Base-by-base conservation (phyloP, 2,329 filamentous ascomycete species). In the Penicillium oxalicum region DNA sequence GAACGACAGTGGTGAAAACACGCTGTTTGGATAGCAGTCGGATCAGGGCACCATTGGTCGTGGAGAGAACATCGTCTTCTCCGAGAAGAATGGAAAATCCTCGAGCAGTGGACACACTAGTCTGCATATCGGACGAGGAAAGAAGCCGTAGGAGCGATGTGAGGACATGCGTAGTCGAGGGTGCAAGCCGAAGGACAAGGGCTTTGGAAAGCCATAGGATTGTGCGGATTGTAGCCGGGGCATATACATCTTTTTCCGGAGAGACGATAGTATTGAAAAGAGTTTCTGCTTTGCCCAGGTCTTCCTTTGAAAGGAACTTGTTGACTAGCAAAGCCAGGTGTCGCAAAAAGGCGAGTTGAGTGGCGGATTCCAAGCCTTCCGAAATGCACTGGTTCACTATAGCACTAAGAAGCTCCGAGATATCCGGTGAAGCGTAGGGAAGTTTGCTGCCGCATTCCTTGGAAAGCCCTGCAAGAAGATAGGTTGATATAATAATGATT, bases 1-100 rank as follows among this genome's bases (percentile, higher is more conserved):
- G 81, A 2, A 81, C 71, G 4, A 82, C 71, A 12, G 80, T 77
- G 28, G 74, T 75, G 66, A 86, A 86, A 36, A 79, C 74, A 52
- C 79, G 81, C 58, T 86, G 83, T 59, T 82, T 83, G 55, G 80
- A 77, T 2, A 86, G 71, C 3, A 81, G 72, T 3, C 82, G 78
- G 34, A 86, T 77, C 13, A 75, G 74, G 51, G 81, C 83, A 52
- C 81, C 77, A 56, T 86, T 86, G 34, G 74, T 67, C 51, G 79
- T 75, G 9, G 74, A 80, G 33, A 86, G 67, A 24, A 86, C 69
- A 52, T 83, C 79, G 55, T 84, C 81, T 2, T 80, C 74, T 26
- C 78, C 72, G 4, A 86, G 73, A 3, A 86, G 73, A 7, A 78
- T 77, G 11, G 74, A 66, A 57, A 86, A 86, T 26, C 78, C 76